phyloP scores from a whole-genome alignment of 2,329 filamentous ascomycete genomes.

The Sclerotinia spermophila region DNA sequence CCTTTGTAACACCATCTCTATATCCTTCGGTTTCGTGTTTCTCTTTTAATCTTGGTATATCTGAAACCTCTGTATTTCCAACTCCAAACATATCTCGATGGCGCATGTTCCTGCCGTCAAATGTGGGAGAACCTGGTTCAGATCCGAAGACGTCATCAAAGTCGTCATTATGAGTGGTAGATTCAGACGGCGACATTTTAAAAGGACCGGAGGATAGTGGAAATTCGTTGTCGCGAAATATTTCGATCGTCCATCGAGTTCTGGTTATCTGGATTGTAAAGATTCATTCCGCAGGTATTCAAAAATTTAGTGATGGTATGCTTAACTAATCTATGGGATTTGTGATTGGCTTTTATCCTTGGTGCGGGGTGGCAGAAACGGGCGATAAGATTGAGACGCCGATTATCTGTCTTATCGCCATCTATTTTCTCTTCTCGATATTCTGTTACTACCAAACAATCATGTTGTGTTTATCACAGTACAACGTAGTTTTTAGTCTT shows the following conservation, averaged over 20 bases:
- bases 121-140: conserved; percentile 32
- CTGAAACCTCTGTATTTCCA: conserved; percentile 32
- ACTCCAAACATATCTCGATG: background rate
- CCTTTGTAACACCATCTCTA: conserved; percentile 75
- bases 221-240: conserved; percentile 15
- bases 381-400: background rate
- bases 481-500: background rate
- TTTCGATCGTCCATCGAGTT: background rate
- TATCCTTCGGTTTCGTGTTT: conserved; percentile 69
- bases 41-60: conserved; percentile 35
- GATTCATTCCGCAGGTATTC: background rate
- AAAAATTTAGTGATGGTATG: background rate
- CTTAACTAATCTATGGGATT: conserved; percentile 5
- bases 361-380: background rate
- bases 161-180: conserved; percentile 27
- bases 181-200: background rate
- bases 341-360: background rate
- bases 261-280: background rate
- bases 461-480: background rate
- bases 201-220: background rate
- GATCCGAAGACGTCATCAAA: conserved; percentile 38
- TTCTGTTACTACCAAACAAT: background rate
- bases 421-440: background rate
- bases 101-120: background rate
- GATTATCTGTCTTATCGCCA: background rate